A percentile compares a stretch with the other conserved stretches of the same genome.
Evolutionary conservation across 176 grass and related monocot genomes (phyloP).

Genomic region (Lolium multiflorum): DNA sequence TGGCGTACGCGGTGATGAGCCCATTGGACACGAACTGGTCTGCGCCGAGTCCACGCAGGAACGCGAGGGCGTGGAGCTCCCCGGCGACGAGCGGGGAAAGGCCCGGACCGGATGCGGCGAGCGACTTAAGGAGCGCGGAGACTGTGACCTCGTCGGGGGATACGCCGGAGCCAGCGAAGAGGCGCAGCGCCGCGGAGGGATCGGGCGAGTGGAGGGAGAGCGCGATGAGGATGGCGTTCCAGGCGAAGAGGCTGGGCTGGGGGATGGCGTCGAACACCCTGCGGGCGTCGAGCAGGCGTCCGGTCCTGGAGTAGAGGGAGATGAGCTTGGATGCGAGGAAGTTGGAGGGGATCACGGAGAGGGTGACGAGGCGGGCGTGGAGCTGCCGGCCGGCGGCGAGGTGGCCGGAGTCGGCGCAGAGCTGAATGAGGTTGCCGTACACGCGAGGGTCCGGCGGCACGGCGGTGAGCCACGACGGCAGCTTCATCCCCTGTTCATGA

Average conservation of each 20-base stretch:
- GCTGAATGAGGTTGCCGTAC: slow-evolving; percentile 66
- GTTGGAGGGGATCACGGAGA: slow-evolving; percentile 61
- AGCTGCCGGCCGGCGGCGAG: slow-evolving; percentile 58
- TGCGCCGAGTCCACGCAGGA: slow-evolving; percentile 38
- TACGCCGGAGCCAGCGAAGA: slow-evolving; percentile 56
- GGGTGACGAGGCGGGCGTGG: slow-evolving; percentile 53
- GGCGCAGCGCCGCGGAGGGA: slow-evolving; percentile 46
- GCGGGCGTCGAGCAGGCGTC: slow-evolving; percentile 52
- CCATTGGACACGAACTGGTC: slow-evolving; percentile 76
- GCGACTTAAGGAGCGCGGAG: slow-evolving; percentile 70
- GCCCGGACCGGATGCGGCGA: slow-evolving; percentile 42
- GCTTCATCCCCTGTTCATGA: slow-evolving; percentile 51
- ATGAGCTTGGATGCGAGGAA: slow-evolving; percentile 81
- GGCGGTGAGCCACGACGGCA: slow-evolving; percentile 48
- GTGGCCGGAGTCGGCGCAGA: slow-evolving; percentile 53
- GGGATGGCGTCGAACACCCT: slow-evolving; percentile 70
- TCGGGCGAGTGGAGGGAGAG: slow-evolving; percentile 61
- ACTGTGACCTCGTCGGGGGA: slow-evolving; percentile 60
- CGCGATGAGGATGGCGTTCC: slow-evolving; percentile 79
- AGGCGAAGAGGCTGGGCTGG: slow-evolving; percentile 61
- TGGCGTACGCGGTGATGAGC: slow-evolving; percentile 51
- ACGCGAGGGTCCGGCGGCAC: slow-evolving; percentile 48
- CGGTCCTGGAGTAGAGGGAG: slow-evolving; percentile 65
- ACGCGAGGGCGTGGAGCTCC: slow-evolving; percentile 53
- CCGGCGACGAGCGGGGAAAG: slow-evolving; percentile 37